Conservation (phyloP, 495 filamentous ascomycete genomes). For the Aspergillus cavernicola region DNA sequence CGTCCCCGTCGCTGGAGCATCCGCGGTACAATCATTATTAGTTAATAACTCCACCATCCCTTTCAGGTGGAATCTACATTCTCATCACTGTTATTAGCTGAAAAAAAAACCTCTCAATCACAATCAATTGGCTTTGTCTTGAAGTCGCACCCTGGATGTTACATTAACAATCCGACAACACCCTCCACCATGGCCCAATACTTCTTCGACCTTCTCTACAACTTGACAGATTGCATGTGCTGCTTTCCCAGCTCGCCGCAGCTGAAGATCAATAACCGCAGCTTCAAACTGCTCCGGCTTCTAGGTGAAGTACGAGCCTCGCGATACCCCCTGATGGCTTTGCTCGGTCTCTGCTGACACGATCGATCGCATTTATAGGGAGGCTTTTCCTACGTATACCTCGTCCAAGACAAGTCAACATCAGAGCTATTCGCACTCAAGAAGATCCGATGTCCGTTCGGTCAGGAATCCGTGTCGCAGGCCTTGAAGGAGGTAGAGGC, state of each 20-base stretch:
- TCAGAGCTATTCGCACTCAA: conserved; percentile 89
- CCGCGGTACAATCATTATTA: too few relatives aligned
- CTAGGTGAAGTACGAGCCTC: conserved; percentile 69
- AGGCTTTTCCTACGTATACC: conserved; percentile 97
- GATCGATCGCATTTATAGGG: conserved; percentile 51
- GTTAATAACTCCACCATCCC: background rate
- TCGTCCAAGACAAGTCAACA: conserved; percentile 83
- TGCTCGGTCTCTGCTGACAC: background rate
- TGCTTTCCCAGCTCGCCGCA: conserved; percentile 93
- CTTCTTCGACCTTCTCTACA: conserved; percentile 83
- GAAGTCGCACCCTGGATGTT: background rate
- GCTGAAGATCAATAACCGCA: conserved; percentile 89
- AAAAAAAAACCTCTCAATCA: background rate
- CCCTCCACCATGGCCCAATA: conserved; percentile 67
- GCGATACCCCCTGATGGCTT: background rate
- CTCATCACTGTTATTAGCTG: background rate
- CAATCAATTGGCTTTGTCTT: background rate
- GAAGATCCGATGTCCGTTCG: conserved; percentile 97
- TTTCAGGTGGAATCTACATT: conserved; percentile 3
- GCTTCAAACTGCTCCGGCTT: conserved; percentile 90
- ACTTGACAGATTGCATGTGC: conserved; percentile 87
- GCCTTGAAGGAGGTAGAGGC: conserved; percentile 97
- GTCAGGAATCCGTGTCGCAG: conserved; percentile 88
- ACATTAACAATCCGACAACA: background rate
- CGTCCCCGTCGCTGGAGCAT: background rate